Evolutionary conservation across 2,329 filamentous ascomycete genomes (phyloP), one percentile per base, ranked within the genome.

Genomic region (Stachybotrys chlorohalonatus): DNA sequence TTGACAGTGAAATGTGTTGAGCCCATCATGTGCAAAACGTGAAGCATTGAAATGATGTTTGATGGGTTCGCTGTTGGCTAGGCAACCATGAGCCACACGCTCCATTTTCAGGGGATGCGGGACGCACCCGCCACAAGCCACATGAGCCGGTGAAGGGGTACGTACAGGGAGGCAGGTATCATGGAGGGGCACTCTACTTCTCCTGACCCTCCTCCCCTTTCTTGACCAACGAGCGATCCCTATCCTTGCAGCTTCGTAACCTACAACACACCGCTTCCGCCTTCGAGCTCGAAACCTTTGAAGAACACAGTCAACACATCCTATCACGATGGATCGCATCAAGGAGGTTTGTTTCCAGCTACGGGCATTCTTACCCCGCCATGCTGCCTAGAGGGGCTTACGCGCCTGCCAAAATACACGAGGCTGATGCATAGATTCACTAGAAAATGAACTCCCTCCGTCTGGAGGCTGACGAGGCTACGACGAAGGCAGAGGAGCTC

Each of bases 391-490:
- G 63, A 66, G 63, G 63, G 63, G 63, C 63, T 64, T 9, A 13
- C 36, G 8, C 36, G 5, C 2, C 36, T 42, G 36, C 13, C 36
- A 42, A 42, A 13, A 42, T 24, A 42, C 13, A 3, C 36, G 36
- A 42, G 13, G 46, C 46, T 47, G 59, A 60, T 58, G 58, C 53
- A 55, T 62, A 56, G 54, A 16, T 36, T 47, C 45, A 39, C 58
- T 60, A 96, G 93, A 93, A 91, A 86, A 93, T 96, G 90, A 88
- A 88, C 79, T 81, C 86, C 74, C 90, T 99, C 79, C 92, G 93
- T 72, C 77, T 93, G 75, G 90, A 97, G 83, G 89, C 90, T 68
- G 94, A 97, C 70, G 88, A 94, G 71, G 86, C 89, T 61, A 76
- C 84, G 61, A 76, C 80, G 70, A 88, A 93, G 78, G 86, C 87